Conservation (phyloP, 2,329 filamentous ascomycete genomes). For the Neonectria coccinea region DNA sequence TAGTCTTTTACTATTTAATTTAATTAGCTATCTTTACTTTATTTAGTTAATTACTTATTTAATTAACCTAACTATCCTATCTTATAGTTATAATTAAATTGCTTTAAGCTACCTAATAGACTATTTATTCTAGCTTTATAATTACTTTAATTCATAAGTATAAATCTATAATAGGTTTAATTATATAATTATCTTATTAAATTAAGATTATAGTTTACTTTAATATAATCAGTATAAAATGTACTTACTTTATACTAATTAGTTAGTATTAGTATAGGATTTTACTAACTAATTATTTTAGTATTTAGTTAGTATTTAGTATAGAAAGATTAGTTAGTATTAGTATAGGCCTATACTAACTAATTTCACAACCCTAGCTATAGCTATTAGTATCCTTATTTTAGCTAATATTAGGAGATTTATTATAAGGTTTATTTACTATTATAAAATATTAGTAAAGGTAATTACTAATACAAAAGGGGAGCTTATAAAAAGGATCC, state of each 20-base stretch:
- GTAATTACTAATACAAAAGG: too few species aligned
- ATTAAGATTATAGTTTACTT: not conserved
- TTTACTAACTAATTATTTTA: too few species aligned
- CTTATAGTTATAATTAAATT: not conserved
- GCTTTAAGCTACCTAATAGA: not conserved
- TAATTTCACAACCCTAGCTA: too few species aligned
- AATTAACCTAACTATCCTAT: not conserved
- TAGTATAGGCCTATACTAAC: too few species aligned
- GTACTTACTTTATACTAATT: not conserved
- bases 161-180: not conserved
- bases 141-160: not conserved
- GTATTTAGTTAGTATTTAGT: too few species aligned
- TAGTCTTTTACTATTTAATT: not conserved
- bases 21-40: not conserved
- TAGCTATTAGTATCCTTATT: too few species aligned
- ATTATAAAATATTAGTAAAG: too few species aligned
- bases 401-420: too few species aligned
- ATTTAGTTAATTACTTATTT: constrained; percentile 1
- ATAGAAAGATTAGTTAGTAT: too few species aligned
- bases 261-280: too few species aligned
- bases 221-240: not conserved
- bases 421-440: too few species aligned
- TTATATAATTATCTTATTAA: not conserved
- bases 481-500: too few species aligned
- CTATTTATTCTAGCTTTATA: not conserved